Evolutionary conservation across 495 filamentous ascomycete species (phyloP).

Genomic region (Penicillium antarcticum): DNA sequence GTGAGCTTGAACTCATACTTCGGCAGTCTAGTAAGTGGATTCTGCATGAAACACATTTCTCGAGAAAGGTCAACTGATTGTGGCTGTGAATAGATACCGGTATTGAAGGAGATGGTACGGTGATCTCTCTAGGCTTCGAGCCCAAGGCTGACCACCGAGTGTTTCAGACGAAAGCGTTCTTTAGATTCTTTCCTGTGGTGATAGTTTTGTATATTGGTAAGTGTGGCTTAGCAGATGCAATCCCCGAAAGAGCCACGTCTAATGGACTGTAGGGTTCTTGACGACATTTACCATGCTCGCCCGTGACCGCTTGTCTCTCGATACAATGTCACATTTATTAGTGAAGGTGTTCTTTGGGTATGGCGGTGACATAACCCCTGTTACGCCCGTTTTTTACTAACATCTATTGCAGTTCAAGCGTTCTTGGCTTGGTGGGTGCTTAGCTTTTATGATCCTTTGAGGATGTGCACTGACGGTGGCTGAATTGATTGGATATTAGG

Average conservation of each 20-base stretch:
- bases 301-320: conserved; percentile 67
- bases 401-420: conserved; percentile 55
- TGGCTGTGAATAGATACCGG: conserved; percentile 58
- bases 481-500: conserved; percentile 49
- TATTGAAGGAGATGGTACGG: conserved; percentile 79
- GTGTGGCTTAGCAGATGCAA: conserved; percentile 14
- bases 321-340: conserved; percentile 80
- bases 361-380: conserved; percentile 33
- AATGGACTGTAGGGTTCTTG: conserved; percentile 65
- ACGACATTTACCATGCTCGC: conserved; percentile 90
- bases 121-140: conserved; percentile 1
- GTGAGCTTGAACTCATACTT: conserved; percentile 89
- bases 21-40: conserved; percentile 62
- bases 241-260: conserved; percentile 6
- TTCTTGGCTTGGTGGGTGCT: conserved; percentile 73
- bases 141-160: conserved; percentile 25
- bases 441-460: conserved; percentile 6
- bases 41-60: conserved; percentile 2
- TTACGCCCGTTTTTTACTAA: conserved; percentile 35
- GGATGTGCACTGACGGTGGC: conserved; percentile 37
- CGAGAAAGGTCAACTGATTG: conserved; percentile 22
- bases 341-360: conserved; percentile 78
- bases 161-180: conserved; percentile 75
- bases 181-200: conserved; percentile 88
- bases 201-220: conserved; percentile 72